A percentile compares a stretch with the other conserved stretches of the same genome.
Conservation (phyloP, 495 filamentous ascomycete species). For the Neurospora terricola region DNA sequence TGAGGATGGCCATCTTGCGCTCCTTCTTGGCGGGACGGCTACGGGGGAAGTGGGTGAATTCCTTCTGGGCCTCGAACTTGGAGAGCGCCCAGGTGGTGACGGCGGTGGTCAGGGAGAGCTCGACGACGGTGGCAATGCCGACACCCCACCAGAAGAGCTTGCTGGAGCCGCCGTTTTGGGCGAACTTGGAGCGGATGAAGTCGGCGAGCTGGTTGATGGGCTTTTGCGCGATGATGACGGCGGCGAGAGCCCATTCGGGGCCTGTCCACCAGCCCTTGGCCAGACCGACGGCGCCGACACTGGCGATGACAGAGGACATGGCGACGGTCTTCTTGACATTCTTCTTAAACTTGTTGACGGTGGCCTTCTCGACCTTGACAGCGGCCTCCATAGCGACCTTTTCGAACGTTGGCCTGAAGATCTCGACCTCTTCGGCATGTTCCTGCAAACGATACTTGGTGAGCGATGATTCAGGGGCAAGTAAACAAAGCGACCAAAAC, state of each 20-base stretch:
- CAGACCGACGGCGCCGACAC: slow-evolving; percentile 4
- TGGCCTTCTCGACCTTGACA: slow-evolving; percentile 1
- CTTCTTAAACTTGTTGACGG: slow-evolving; percentile 9
- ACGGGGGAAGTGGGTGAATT: slow-evolving; percentile 9
- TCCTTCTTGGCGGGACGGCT: not conserved
- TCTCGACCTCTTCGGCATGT: slow-evolving; percentile 6
- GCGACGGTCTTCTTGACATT: slow-evolving; percentile 25
- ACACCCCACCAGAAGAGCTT: slow-evolving; percentile 14
- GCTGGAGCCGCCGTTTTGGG: slow-evolving; percentile 10
- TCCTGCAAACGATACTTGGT: not conserved
- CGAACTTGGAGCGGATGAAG: not conserved
- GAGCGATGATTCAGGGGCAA: not conserved
- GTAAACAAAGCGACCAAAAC: not conserved
- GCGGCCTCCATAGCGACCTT: slow-evolving; percentile 10
- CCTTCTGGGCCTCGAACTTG: slow-evolving; percentile 11
- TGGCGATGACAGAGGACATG: slow-evolving; percentile 15
- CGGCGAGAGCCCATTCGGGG: not conserved
- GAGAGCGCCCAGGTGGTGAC: slow-evolving; percentile 4
- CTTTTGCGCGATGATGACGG: not conserved
- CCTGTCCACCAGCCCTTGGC: slow-evolving; percentile 5
- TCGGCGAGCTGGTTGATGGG: not conserved
- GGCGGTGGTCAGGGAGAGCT: not conserved
- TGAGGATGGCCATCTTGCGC: not conserved
- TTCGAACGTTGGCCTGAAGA: slow-evolving; percentile 4
- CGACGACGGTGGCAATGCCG: slow-evolving; percentile 9